phyloP scores from a whole-genome alignment of 805 yeast genomes.

The Candida khao-thaluensis region DNA sequence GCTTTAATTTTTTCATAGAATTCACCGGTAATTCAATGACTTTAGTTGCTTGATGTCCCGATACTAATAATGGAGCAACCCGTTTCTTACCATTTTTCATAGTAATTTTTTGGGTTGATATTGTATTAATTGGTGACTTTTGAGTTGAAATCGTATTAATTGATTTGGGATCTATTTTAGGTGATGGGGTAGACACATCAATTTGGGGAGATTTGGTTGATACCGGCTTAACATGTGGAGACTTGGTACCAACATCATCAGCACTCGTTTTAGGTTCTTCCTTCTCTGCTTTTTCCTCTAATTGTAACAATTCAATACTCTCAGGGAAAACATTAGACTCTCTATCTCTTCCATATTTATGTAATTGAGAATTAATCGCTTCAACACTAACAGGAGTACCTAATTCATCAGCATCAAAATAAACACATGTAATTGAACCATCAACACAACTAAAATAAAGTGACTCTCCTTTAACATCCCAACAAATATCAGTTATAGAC shows the following conservation, averaged over 20 bases:
- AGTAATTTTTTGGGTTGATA: constrained; percentile 47
- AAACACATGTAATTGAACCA: constrained; percentile 70
- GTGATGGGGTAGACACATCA: not conserved
- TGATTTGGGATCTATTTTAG: no score
- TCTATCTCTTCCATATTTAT: constrained; percentile 84
- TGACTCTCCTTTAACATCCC: constrained; percentile 80
- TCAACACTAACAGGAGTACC: constrained; percentile 65
- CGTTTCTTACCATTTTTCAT: constrained; percentile 75
- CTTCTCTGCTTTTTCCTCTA: constrained; percentile 63
- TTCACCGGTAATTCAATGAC: constrained; percentile 5
- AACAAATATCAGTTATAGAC: constrained; percentile 82
- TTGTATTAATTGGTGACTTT: not conserved
- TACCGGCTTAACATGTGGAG: not conserved
- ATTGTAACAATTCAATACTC: constrained; percentile 68
- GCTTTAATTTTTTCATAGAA: constrained; percentile 20
- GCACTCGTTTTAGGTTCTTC: not conserved
- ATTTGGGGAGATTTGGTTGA: not conserved
- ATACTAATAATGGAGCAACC: constrained; percentile 67
- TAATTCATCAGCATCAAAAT: constrained; percentile 62
- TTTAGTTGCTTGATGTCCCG: constrained; percentile 31
- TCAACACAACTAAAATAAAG: constrained; percentile 81
- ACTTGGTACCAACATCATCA: not conserved
- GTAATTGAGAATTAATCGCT: constrained; percentile 64
- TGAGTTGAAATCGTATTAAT: no score
- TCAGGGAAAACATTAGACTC: constrained; percentile 87